A percentile compares a stretch with the other conserved stretches of the same genome.
Conservation (phyloP, 257 asterid species). For the Parsonsia alboflavescens region DNA sequence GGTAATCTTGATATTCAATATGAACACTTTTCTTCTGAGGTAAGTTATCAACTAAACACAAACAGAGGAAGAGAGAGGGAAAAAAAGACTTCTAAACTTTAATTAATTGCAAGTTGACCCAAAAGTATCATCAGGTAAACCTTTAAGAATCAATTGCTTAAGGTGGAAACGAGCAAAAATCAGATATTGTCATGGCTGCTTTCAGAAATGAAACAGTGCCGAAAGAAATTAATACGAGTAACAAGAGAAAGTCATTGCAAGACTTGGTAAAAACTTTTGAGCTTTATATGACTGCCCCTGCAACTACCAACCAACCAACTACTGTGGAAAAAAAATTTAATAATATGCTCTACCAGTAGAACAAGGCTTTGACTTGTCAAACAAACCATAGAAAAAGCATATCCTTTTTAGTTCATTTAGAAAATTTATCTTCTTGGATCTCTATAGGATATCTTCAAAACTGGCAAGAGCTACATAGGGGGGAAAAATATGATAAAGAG, state of each 20-base stretch:
- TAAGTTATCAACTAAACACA: background rate
- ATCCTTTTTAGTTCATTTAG: background rate
- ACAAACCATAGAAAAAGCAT: background rate
- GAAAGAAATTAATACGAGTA: background rate
- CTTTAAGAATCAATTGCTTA: background rate
- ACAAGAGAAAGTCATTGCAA: background rate
- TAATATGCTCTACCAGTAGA: background rate
- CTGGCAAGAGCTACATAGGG: background rate
- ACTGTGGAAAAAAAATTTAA: background rate
- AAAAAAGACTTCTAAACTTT: too few species aligned
- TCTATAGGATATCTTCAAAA: background rate
- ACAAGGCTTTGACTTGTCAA: background rate
- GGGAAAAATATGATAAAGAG: slow-evolving; percentile 16
- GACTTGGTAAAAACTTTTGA: background rate
- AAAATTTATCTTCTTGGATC: slow-evolving; percentile 2
- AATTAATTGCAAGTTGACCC: background rate
- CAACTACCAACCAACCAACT: background rate
- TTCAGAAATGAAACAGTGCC: background rate
- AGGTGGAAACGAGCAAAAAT: background rate
- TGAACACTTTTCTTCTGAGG: background rate
- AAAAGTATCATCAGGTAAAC: background rate
- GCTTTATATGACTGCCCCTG: background rate
- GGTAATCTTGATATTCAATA: background rate
- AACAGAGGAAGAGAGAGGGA: too few species aligned
- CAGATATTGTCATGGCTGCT: background rate